phyloP scores from a whole-genome alignment of 306 rosid species.

The Luffa acutangula region DNA sequence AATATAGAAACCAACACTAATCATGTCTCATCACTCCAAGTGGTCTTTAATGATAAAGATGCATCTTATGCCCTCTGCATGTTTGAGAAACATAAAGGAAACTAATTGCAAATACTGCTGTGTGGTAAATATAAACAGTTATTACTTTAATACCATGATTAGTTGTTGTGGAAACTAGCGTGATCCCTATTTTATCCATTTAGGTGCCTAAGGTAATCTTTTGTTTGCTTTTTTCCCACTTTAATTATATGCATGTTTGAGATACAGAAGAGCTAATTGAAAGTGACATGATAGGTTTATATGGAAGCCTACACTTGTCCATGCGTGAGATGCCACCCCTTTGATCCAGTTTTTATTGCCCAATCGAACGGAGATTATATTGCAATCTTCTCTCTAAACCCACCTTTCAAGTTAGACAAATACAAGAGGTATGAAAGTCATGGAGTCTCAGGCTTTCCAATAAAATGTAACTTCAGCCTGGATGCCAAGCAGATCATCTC shows the following conservation, averaged over 20 bases:
- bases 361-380: slow-evolving; percentile 82
- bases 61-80: neutral
- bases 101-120: neutral
- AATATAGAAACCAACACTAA: too few relatives aligned
- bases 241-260: neutral
- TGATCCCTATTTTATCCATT: neutral
- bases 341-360: slow-evolving; percentile 60
- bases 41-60: slow-evolving; percentile 1
- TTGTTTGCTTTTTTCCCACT: neutral
- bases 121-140: neutral
- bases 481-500: slow-evolving; percentile 69
- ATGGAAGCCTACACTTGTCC: slow-evolving; percentile 95
- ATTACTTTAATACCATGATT: neutral
- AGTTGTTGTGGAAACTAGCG: neutral
- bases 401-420: slow-evolving; percentile 87
- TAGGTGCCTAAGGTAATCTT: neutral
- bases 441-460: slow-evolving; percentile 75
- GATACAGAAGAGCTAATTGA: neutral
- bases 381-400: slow-evolving; percentile 56
- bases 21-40: neutral
- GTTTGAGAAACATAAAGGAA: neutral
- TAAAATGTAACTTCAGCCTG: slow-evolving; percentile 69
- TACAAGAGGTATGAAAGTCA: slow-evolving; percentile 68
- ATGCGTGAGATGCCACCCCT: slow-evolving; percentile 59
- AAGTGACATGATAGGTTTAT: slow-evolving; percentile 44